Evolutionary conservation across 805 yeast species (phyloP).

Genomic region (Barnettozyma salicaria): DNA sequence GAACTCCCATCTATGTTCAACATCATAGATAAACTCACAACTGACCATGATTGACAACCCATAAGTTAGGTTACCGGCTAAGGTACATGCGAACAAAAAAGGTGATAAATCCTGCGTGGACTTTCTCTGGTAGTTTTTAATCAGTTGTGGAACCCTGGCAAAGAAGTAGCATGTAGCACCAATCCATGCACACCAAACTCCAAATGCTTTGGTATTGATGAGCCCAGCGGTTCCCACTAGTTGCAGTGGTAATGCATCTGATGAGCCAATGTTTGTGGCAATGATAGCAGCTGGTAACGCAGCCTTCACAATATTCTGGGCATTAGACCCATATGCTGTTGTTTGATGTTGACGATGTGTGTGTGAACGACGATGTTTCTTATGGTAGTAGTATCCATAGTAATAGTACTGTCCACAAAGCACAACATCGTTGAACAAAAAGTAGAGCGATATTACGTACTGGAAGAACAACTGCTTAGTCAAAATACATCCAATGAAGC

Average conservation of each 20-base stretch:
- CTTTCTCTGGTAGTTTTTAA: conserved; percentile 68
- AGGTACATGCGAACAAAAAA: conserved; percentile 68
- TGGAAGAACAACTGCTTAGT: conserved; percentile 83
- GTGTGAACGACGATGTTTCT: conserved; percentile 28
- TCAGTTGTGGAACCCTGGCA: conserved; percentile 80
- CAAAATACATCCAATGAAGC: conserved; percentile 62
- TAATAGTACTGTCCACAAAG: conserved; percentile 67
- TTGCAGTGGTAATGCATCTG: conserved; percentile 7
- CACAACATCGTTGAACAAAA: conserved; percentile 62
- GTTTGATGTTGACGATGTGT: conserved; percentile 28
- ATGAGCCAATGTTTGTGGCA: conserved; percentile 23
- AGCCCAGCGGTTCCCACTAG: neutral
- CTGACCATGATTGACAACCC: conserved; percentile 67
- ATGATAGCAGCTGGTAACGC: conserved; percentile 23
- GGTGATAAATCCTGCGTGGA: conserved; percentile 88
- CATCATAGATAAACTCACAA: conserved; percentile 40
- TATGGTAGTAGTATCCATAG: conserved; percentile 40
- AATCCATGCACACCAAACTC: conserved; percentile 62
- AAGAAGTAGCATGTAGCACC: conserved; percentile 71
- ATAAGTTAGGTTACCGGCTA: conserved; percentile 72
- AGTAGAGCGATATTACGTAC: conserved; percentile 63
- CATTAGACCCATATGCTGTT: conserved; percentile 5
- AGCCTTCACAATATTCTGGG: conserved; percentile 13
- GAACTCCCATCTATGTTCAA: conserved; percentile 39
- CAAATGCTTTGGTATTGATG: conserved; percentile 26